Percentiles rank a stretch among this genome's conserved stretches.
phyloP scores from a whole-genome alignment of 2,329 filamentous ascomycete species.

The Penicillium digitatum region DNA sequence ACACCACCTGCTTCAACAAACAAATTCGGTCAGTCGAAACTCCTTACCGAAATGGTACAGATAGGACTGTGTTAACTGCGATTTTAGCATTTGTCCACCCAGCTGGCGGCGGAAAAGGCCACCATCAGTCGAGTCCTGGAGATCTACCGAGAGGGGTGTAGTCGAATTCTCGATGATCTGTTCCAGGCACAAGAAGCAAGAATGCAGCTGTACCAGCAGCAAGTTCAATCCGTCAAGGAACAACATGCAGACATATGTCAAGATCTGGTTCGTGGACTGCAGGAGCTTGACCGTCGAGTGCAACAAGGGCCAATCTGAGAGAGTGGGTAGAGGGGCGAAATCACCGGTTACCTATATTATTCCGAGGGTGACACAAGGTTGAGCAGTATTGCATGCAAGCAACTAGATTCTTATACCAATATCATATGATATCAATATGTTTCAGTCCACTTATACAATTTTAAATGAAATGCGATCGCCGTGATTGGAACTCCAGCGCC shows the following conservation, averaged over 20 bases:
- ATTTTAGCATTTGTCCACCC: constrained; percentile 40
- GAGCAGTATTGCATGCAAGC: background rate
- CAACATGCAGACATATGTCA: constrained; percentile 30
- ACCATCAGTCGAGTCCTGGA: constrained; percentile 44
- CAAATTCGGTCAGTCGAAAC: constrained; percentile 27
- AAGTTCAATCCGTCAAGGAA: constrained; percentile 28
- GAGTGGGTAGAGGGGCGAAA: background rate
- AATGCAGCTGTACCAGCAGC: constrained; percentile 31
- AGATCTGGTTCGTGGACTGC: constrained; percentile 29
- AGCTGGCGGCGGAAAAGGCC: constrained; percentile 48
- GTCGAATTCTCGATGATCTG: constrained; percentile 43
- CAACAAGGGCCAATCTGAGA: constrained; percentile 13
- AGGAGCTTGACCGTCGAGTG: constrained; percentile 24
- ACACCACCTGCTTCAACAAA: constrained; percentile 26
- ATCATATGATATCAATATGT: background rate
- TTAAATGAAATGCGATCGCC: constrained; percentile 11
- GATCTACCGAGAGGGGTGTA: constrained; percentile 44
- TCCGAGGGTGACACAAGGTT: background rate
- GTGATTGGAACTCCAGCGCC: constrained; percentile 17
- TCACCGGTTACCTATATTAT: background rate
- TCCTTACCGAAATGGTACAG: background rate
- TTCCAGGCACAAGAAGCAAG: constrained; percentile 40
- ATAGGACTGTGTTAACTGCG: background rate
- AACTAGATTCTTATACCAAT: background rate
- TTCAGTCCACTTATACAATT: too few relatives aligned